Base-by-base conservation (phyloP, 2,329 filamentous ascomycete species). In the Diplocarpon rosae region DNA sequence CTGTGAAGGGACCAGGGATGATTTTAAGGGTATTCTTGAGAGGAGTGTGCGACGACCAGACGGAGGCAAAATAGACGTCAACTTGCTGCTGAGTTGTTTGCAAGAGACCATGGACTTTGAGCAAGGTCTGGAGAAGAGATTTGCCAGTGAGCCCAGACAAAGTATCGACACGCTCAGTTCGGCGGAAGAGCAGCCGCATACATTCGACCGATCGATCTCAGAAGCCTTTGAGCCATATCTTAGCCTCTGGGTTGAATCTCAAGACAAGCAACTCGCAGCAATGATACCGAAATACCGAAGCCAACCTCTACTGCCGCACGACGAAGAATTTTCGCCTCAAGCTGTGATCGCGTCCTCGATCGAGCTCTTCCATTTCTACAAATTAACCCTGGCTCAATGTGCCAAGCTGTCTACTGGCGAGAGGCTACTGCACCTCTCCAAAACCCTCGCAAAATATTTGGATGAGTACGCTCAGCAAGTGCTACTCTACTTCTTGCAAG, bases 31-130 rank as follows among this genome's bases (percentile, higher is more conserved):
- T 5, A 95, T 96, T 37, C 65, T 98, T 47, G 87, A 94, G 60
- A 80, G 82, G 54, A 90, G 86, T 52, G 90, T 92, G 74, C 78
- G 89, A 46, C 78, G 79, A 51, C 68, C 75, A 1, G 84, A 87
- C 47, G 86, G 85, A 2, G 77, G 81, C 63, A 84, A 81, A 48
- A 73, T 95, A 35, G 89, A 96, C 60, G 90, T 96, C 52, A 90
- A 94, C 58, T 67, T 96, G 39, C 67, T 96, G 29, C 71, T 96
- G 16, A 85, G 82, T 30, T 95, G 90, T 62, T 66, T 96, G 52
- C 90, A 96, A 59, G 89, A 96, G 63, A 98, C 92, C 0, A 76
- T 98, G 56, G 87, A 98, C 61, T 98, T 98, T 62, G 92, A 98
- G 65, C 89, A 96, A 60, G 83, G 76, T 47, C 70, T 98, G 11